These are phyloP conservation scores for Penicillium canariense DNA, from an alignment of 495 filamentous ascomycete species.

Conservation along the genomic window DNA sequence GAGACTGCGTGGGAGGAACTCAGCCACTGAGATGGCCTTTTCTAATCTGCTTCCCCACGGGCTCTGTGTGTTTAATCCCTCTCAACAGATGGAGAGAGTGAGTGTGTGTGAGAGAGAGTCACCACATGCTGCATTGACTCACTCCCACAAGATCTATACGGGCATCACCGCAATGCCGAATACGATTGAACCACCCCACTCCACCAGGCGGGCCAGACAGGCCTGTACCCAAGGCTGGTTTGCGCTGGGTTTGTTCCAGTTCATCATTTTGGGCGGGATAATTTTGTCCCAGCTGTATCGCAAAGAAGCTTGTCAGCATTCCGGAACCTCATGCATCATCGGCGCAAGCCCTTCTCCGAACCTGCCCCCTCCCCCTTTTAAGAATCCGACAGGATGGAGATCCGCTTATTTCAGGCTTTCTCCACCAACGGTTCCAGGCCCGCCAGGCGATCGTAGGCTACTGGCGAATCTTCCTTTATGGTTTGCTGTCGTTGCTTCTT, in stretches of 20 bases:
- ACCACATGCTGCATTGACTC: neutral
- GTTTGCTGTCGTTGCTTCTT: constrained; percentile 22
- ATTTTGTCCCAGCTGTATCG: neutral
- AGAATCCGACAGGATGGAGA: constrained; percentile 4
- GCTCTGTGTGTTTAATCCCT: constrained; percentile 12
- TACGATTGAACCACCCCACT: neutral
- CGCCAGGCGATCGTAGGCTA: neutral
- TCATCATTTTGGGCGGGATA: neutral
- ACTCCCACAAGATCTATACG: neutral
- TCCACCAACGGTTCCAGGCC: constrained; percentile 2
- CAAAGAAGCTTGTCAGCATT: constrained; percentile 8
- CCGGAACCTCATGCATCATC: constrained; percentile 20
- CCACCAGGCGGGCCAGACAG: neutral
- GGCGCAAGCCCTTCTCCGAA: neutral
- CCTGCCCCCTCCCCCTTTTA: constrained; percentile 8
- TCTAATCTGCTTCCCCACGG: constrained; percentile 1
- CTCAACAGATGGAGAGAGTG: neutral
- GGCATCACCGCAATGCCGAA: neutral
- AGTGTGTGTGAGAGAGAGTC: neutral
- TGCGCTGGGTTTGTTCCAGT: neutral
- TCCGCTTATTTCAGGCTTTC: neutral
- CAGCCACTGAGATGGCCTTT: constrained; percentile 7
- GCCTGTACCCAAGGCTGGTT: neutral
- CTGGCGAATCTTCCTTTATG: constrained; percentile 11
- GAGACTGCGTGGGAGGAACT: constrained; percentile 14